Base-by-base conservation (phyloP, 805 yeast genomes). In the Kurtzmaniella fragi region DNA sequence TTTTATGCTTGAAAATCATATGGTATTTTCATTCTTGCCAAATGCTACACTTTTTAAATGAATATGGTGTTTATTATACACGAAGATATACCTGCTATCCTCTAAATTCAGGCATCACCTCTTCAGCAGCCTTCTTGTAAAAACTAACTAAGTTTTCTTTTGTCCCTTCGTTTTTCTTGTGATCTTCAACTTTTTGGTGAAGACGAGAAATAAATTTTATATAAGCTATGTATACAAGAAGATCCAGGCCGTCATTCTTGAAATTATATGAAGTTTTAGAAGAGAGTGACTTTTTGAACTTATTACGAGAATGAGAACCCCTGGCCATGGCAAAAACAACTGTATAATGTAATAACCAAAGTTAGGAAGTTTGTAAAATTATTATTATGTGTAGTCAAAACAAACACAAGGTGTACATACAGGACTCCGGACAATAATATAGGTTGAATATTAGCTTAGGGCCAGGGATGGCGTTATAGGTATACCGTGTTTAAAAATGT, bases 141-240 rank as follows among this genome's bases (percentile, higher is more conserved):
- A 75, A 46, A 52, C 73, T 77, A 14, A 56, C 64, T 4, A 71
- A 59, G 34, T 71, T 54, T 1, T 73, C 59, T 36, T 64, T 70
- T 9, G 71, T 53, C 14, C 59, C 40, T 17, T 53, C 64, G 51
- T 39, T 74, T 56, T 3, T 75, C 71, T 76, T 65, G 5, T 63
- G 47, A 26, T 52, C 52, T 23, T 63, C 57, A 0, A 78, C 75
- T 40, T 68, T 65, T 12, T 43, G 34, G 5, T 73, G 49, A 27
- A 76, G 57, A 28, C 54, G 65, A 46, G 60, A 57, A 38, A 77
- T 42, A 47, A 75, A 78, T 29, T 73, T 61, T 28, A 73, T 52
- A 40, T 75, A 75, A 32, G 77, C 63, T 37, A 78, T 48, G 38
- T 75, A 68, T 15, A 77, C 47, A 38, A 78, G 49, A 35, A 70